Conservation (phyloP, 2,329 filamentous ascomycete species). For the Fusarium luffae region DNA sequence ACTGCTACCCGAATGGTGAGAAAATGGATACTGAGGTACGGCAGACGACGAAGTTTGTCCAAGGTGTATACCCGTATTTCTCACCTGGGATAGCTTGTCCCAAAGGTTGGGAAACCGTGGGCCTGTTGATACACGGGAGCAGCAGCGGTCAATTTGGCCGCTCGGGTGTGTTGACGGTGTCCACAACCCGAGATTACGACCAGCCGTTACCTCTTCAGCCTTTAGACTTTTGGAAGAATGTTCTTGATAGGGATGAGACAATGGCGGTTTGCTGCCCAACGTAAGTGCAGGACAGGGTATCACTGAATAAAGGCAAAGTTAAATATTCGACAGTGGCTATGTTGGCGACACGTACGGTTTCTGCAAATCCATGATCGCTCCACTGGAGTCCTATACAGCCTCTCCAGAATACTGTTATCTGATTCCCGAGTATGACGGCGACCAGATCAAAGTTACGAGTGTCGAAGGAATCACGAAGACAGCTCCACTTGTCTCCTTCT, state of each 20-base stretch:
- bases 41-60: neutral
- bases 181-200: too few relatives aligned
- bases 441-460: too few relatives aligned
- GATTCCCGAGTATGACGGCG: too few relatives aligned
- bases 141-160: neutral
- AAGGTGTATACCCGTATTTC: neutral
- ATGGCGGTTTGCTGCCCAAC: slow-evolving; percentile 7
- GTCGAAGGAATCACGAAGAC: too few relatives aligned
- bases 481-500: too few relatives aligned
- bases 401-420: too few relatives aligned
- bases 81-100: neutral
- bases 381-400: neutral
- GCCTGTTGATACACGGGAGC: accelerated
- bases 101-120: neutral
- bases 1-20: too few relatives aligned
- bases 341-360: too few relatives aligned
- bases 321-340: too few relatives aligned
- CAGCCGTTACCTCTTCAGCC: too few relatives aligned
- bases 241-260: neutral
- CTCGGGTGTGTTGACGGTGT: neutral
- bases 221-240: neutral
- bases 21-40: too few relatives aligned
- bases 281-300: neutral
- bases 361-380: slow-evolving; percentile 1
- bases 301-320: too few relatives aligned